Conservation (phyloP, 2,329 filamentous ascomycete genomes). For the Zymoseptoria passerinii region DNA sequence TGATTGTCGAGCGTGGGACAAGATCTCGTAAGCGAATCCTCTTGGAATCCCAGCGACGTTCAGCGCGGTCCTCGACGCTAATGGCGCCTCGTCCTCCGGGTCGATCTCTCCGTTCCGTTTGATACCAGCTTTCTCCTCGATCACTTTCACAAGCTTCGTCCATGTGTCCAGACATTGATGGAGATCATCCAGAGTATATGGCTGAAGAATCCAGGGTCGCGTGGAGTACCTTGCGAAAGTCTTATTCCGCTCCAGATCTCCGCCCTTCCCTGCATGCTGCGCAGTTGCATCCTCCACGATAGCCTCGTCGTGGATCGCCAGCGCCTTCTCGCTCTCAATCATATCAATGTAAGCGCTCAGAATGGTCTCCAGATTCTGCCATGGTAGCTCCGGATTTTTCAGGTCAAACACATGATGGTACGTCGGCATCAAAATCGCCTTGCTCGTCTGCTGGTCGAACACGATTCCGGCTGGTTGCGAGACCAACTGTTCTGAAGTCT, state of each 20-base stretch:
- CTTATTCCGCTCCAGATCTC: slow-evolving; percentile 14
- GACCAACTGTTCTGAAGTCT: slow-evolving; percentile 23
- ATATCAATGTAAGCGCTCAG: slow-evolving; percentile 29
- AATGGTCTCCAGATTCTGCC: slow-evolving; percentile 29
- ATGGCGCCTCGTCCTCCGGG: slow-evolving; percentile 20
- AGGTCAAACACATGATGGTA: slow-evolving; percentile 28
- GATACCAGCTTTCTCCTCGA: slow-evolving; percentile 24
- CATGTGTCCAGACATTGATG: slow-evolving; percentile 24
- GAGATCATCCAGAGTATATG: slow-evolving; percentile 27
- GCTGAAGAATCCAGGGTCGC: slow-evolving; percentile 27
- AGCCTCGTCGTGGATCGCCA: slow-evolving; percentile 24
- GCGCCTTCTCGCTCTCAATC: slow-evolving; percentile 28
- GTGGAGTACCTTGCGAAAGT: slow-evolving; percentile 18
- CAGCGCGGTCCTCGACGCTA: slow-evolving; percentile 24
- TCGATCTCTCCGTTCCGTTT: slow-evolving; percentile 15
- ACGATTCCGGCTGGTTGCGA: slow-evolving; percentile 26
- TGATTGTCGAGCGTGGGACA: slow-evolving; percentile 24
- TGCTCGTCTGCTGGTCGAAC: slow-evolving; percentile 25
- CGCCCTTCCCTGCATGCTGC: slow-evolving; percentile 5
- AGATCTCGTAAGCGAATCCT: slow-evolving; percentile 28
- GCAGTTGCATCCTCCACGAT: slow-evolving; percentile 13
- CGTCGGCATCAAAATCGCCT: slow-evolving; percentile 28
- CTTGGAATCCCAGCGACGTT: slow-evolving; percentile 23
- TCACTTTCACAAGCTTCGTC: slow-evolving; percentile 22
- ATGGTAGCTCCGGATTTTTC: slow-evolving; percentile 23